A percentile compares a stretch with the other conserved stretches of the same genome.
Conservation (phyloP, 2,329 filamentous ascomycete genomes). For the Ophiocordyceps robertsii region DNA sequence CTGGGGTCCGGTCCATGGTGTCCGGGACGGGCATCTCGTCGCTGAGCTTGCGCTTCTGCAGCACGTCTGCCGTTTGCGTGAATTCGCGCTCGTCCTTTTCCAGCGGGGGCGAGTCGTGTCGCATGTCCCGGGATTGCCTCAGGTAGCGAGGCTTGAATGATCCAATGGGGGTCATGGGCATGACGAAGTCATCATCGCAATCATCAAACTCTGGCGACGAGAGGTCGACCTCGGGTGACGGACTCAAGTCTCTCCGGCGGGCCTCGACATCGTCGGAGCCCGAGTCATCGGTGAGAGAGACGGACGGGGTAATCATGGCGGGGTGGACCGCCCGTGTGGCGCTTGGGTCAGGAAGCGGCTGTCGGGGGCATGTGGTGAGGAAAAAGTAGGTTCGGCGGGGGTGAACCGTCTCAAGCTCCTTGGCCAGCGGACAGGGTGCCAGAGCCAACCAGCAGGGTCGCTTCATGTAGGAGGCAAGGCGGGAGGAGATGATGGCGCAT, state of each 20-base stretch:
- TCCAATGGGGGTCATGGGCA: conserved; percentile 49
- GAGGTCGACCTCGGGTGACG: conserved; percentile 86
- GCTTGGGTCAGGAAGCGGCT: conserved; percentile 53
- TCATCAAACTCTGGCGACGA: conserved; percentile 79
- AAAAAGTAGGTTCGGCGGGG: conserved; percentile 95
- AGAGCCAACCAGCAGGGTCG: conserved; percentile 67
- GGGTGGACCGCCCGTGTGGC: conserved; percentile 10
- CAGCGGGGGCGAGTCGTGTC: conserved; percentile 73
- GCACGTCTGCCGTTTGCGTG: conserved; percentile 80
- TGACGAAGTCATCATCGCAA: conserved; percentile 42
- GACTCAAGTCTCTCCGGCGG: conserved; percentile 61
- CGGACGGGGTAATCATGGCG: conserved; percentile 67
- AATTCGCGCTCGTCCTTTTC: conserved; percentile 96
- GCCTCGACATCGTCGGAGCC: conserved; percentile 58
- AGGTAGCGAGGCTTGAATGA: conserved; percentile 42
- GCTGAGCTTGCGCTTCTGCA: conserved; percentile 53
- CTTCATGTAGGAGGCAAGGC: conserved; percentile 80
- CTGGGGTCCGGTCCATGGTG: conserved; percentile 13
- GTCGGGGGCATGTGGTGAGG: conserved; percentile 75
- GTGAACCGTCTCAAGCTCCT: conserved; percentile 84
- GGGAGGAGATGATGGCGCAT: conserved; percentile 86
- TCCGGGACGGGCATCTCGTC: conserved; percentile 22
- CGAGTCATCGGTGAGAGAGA: conserved; percentile 44
- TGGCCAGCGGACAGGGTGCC: conserved; percentile 75
- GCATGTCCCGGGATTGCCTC: conserved; percentile 26